These are phyloP conservation scores for Racocetra persica DNA, from an alignment of 371 early-diverging fungal genomes.

Conservation along the genomic window DNA sequence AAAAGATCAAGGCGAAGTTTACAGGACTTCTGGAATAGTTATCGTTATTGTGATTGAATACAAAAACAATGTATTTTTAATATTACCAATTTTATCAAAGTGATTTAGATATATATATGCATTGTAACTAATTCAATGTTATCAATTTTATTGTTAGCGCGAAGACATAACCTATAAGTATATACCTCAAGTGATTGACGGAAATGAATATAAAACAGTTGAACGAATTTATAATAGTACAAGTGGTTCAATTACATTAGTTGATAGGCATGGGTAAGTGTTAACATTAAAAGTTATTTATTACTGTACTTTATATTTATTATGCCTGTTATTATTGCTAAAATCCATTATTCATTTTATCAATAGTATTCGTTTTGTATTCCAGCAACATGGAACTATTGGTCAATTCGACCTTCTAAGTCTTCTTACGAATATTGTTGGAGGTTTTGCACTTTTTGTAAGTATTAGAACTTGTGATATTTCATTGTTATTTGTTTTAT, in stretches of 20 bases:
- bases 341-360: background rate
- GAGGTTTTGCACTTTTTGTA: slow-evolving; percentile 59
- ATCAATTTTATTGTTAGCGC: slow-evolving; percentile 8
- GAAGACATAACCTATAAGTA: slow-evolving; percentile 54
- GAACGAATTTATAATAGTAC: slow-evolving; percentile 51
- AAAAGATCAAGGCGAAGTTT: slow-evolving; percentile 46
- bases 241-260: slow-evolving; percentile 53
- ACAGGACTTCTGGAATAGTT: slow-evolving; percentile 57
- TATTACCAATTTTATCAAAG: too few species aligned
- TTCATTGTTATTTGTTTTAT: background rate
- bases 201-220: slow-evolving; percentile 60
- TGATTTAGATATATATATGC: too few species aligned
- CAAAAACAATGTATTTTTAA: slow-evolving; percentile 42
- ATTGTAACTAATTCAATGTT: background rate
- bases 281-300: too few species aligned
- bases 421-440: slow-evolving; percentile 60
- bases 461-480: background rate
- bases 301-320: background rate
- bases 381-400: slow-evolving; percentile 60
- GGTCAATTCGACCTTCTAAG: slow-evolving; percentile 61
- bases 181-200: slow-evolving; percentile 51
- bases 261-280: slow-evolving; percentile 55
- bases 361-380: slow-evolving; percentile 57
- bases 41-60: slow-evolving; percentile 59
- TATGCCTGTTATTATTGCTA: background rate